A percentile compares a stretch with the other conserved stretches of the same genome.
Evolutionary conservation across 176 grass and related monocot species (phyloP).

Genomic region (Tuctoria greenei): DNA sequence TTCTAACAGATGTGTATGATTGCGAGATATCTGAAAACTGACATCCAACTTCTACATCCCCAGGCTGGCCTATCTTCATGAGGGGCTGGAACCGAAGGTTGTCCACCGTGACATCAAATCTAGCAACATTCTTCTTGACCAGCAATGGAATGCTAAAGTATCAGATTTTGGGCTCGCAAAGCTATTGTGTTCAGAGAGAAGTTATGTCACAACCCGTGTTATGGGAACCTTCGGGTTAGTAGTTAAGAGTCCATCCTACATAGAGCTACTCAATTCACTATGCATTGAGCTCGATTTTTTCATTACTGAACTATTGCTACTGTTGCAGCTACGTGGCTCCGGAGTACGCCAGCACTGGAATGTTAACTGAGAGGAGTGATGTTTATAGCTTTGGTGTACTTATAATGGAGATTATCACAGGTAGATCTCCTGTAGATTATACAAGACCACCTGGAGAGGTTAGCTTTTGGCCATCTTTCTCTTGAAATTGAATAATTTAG

Average conservation of each 20-base stretch:
- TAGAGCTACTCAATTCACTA: neutral
- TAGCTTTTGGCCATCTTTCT: neutral
- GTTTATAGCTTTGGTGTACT: conserved; percentile 97
- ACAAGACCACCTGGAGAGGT: conserved; percentile 80
- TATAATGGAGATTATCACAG: conserved; percentile 91
- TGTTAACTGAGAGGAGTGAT: conserved; percentile 96
- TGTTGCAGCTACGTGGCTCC: conserved; percentile 85
- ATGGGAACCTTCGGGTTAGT: conserved; percentile 99
- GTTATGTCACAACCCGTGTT: conserved; percentile 93
- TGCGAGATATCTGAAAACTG: conserved; percentile 1
- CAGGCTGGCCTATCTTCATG: conserved; percentile 94
- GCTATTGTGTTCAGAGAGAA: conserved; percentile 81
- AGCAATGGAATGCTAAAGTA: conserved; percentile 82
- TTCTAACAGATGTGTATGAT: conserved; percentile 15
- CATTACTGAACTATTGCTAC: conserved; percentile 15
- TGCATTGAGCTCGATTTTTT: neutral
- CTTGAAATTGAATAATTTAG: neutral
- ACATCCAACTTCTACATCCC: conserved; percentile 25
- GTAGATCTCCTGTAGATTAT: conserved; percentile 94
- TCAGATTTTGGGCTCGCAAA: conserved; percentile 98
- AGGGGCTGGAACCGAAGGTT: conserved; percentile 94
- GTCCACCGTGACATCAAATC: conserved; percentile 96
- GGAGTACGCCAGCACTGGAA: conserved; percentile 94
- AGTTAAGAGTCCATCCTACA: neutral
- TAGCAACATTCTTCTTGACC: conserved; percentile 95